Conservation (phyloP, 2,329 filamentous ascomycete genomes). For the Dactylellina sp. region DNA sequence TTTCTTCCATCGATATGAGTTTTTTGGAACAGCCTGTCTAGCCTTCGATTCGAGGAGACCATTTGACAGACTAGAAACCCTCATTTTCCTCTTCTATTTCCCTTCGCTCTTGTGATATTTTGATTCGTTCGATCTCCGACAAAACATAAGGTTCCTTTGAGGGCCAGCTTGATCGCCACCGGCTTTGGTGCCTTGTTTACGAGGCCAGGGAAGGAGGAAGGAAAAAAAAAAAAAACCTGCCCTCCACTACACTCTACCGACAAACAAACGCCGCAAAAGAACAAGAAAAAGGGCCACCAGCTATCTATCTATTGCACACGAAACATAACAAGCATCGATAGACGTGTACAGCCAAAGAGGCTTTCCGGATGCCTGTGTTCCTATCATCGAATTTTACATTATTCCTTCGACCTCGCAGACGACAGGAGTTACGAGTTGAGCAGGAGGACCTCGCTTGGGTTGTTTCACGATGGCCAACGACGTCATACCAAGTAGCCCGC, state of each 20-base stretch:
- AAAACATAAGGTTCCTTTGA: conserved; percentile 5
- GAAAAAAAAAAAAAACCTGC: conserved; percentile 29
- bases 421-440: conserved; percentile 47
- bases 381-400: conserved; percentile 20
- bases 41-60: no score
- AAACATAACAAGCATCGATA: conserved; percentile 32
- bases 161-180: conserved; percentile 42
- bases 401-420: conserved; percentile 38
- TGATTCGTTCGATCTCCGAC: not conserved
- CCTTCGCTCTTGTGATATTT: not conserved
- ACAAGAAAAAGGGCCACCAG: not conserved
- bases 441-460: conserved; percentile 40
- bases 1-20: no score
- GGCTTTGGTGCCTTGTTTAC: conserved; percentile 54
- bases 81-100: not conserved
- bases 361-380: conserved; percentile 43
- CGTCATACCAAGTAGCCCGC: conserved; percentile 43
- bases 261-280: conserved; percentile 11
- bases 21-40: no score
- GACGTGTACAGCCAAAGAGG: conserved; percentile 21
- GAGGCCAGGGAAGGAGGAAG: conserved; percentile 41
- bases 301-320: conserved; percentile 25
- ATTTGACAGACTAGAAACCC: no score
- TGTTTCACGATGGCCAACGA: conserved; percentile 53
- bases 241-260: conserved; percentile 17